phyloP scores from a whole-genome alignment of 768 basidiomycete species.

The Leccinellum luteum region DNA sequence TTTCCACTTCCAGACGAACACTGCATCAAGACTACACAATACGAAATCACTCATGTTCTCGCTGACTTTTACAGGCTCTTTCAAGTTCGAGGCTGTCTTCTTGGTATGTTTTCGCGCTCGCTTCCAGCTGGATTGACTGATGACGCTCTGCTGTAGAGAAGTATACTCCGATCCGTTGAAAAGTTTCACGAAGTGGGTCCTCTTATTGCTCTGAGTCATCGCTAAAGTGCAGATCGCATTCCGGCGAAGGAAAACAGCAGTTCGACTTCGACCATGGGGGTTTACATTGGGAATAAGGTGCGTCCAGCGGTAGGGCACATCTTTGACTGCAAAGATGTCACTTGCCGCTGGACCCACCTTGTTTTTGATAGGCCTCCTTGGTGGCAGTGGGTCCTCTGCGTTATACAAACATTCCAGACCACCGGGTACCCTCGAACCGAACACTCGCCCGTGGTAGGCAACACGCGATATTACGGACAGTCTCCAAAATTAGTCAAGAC shows the following conservation, averaged over 20 bases:
- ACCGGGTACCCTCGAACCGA: background rate
- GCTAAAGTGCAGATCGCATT: background rate
- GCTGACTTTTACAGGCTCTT: background rate
- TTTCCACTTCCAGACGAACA: background rate
- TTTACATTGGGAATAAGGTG: constrained; percentile 16
- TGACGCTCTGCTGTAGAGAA: constrained; percentile 1
- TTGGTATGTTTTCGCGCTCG: background rate
- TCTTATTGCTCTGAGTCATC: background rate
- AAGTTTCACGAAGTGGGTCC: background rate
- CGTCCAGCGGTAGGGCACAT: constrained; percentile 18
- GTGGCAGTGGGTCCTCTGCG: background rate
- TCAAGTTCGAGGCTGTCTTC: background rate
- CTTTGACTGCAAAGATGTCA: constrained; percentile 8
- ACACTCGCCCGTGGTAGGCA: background rate
- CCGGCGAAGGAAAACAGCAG: background rate
- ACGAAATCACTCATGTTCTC: background rate
- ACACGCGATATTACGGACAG: background rate
- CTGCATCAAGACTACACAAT: background rate
- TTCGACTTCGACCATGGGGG: background rate
- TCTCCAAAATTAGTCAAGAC: no score
- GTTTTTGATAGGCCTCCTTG: constrained; percentile 4
- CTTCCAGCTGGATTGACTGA: no score
- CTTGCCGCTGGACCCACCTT: constrained; percentile 20
- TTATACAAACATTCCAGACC: background rate
- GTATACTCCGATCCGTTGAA: constrained; percentile 6